Percentiles rank a stretch among this genome's conserved stretches.
phyloP scores from a whole-genome alignment of 352 stramenopile species.

The Phytophthora vignae region DNA sequence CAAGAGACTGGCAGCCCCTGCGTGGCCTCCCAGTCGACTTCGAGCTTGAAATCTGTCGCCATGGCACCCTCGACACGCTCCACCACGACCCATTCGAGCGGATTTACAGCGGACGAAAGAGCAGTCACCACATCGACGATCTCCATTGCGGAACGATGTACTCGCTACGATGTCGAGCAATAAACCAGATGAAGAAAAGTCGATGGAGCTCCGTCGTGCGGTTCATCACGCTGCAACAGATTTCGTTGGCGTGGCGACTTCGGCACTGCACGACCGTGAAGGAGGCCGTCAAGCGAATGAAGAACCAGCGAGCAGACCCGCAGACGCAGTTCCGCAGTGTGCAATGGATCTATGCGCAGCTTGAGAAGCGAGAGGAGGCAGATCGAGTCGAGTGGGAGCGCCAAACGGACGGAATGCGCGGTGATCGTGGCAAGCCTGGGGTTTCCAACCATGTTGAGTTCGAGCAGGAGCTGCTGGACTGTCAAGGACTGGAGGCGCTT shows the following conservation, averaged over 20 bases:
- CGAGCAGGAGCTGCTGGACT: constrained; percentile 44
- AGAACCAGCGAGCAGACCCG: constrained; percentile 32
- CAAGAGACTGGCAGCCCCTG: constrained; percentile 51
- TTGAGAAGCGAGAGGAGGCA: constrained; percentile 39
- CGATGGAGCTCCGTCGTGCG: constrained; percentile 58
- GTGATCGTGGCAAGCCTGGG: constrained; percentile 19
- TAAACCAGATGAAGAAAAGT: constrained; percentile 62
- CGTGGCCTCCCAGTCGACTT: constrained; percentile 50
- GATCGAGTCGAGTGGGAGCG: constrained; percentile 35
- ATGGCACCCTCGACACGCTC: constrained; percentile 16
- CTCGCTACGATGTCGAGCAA: constrained; percentile 55
- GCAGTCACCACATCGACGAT: constrained; percentile 42
- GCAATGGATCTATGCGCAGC: constrained; percentile 61
- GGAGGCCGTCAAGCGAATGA: constrained; percentile 58
- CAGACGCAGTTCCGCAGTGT: constrained; percentile 45
- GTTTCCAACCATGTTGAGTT: constrained; percentile 21
- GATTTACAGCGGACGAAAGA: constrained; percentile 46
- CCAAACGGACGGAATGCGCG: constrained; percentile 20
- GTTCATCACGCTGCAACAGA: constrained; percentile 56
- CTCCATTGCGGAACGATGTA: constrained; percentile 54
- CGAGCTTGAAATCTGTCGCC: constrained; percentile 65
- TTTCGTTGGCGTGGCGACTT: constrained; percentile 68
- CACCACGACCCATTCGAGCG: constrained; percentile 46
- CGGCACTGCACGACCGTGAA: constrained; percentile 52
- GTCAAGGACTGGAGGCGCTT: constrained; percentile 37